phyloP scores from a whole-genome alignment of 805 yeast species.

The Tetrapisispora taiwanensis region DNA sequence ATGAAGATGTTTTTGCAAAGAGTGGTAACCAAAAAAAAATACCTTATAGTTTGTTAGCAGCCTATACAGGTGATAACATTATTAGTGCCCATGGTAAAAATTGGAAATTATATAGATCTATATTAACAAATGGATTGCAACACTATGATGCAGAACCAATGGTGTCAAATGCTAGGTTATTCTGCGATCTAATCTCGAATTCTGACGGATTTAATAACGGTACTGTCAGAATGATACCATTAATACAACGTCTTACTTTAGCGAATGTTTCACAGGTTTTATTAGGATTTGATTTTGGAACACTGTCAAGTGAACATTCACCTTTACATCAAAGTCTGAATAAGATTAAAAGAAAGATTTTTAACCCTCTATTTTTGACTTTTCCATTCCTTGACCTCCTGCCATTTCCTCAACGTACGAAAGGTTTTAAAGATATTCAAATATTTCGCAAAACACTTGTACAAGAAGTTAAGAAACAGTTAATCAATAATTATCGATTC shows the following conservation, averaged over 20 bases:
- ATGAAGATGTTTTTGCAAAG: constrained; percentile 43
- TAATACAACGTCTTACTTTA: constrained; percentile 38
- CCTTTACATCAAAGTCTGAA: constrained; percentile 34
- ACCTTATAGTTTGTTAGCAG: constrained; percentile 43
- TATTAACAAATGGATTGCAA: constrained; percentile 40
- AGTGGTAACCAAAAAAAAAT: constrained; percentile 53
- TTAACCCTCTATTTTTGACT: constrained; percentile 43
- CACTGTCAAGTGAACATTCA: constrained; percentile 26
- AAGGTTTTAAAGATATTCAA: constrained; percentile 35
- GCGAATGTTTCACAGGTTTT: constrained; percentile 43
- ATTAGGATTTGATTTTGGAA: constrained; percentile 39
- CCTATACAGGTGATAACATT: constrained; percentile 51
- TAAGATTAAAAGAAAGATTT: constrained; percentile 41
- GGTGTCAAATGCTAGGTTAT: constrained; percentile 29
- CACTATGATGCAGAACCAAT: constrained; percentile 37
- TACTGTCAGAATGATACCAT: constrained; percentile 26
- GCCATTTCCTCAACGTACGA: constrained; percentile 38
- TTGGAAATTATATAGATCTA: constrained; percentile 41
- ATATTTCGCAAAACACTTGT: constrained; percentile 33
- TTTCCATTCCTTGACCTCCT: constrained; percentile 45
- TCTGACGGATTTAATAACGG: no score
- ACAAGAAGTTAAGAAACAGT: constrained; percentile 27
- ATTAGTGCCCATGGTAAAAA: constrained; percentile 46
- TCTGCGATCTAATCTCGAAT: constrained; percentile 22
- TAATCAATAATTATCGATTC: constrained; percentile 24